phyloP scores from a whole-genome alignment of 2,329 filamentous ascomycete genomes.

The Exophiala sideris region DNA sequence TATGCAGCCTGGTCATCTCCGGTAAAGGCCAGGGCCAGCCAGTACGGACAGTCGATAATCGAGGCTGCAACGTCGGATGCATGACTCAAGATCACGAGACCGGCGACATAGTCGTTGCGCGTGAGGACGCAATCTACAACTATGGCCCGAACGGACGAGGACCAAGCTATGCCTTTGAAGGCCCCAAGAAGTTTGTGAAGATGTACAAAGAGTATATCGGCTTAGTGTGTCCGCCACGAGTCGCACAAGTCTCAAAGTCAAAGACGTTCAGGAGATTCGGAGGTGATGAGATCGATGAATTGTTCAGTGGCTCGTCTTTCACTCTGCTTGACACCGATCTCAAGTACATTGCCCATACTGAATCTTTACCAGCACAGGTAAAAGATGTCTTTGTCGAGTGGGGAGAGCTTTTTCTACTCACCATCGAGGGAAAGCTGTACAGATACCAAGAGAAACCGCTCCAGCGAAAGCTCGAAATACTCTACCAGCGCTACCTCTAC shows the following conservation, averaged over 20 bases:
- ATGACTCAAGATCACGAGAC: slow-evolving; percentile 81
- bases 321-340: slow-evolving; percentile 88
- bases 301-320: slow-evolving; percentile 85
- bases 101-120: slow-evolving; percentile 83
- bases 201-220: slow-evolving; percentile 83
- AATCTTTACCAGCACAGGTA: slow-evolving; percentile 76
- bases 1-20: slow-evolving; percentile 81
- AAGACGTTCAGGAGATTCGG: slow-evolving; percentile 72
- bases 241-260: slow-evolving; percentile 50
- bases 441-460: slow-evolving; percentile 88
- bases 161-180: slow-evolving; percentile 86
- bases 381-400: slow-evolving; percentile 79
- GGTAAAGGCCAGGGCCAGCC: slow-evolving; percentile 86
- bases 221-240: slow-evolving; percentile 74
- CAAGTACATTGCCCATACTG: slow-evolving; percentile 83
- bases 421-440: slow-evolving; percentile 86
- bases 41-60: slow-evolving; percentile 82
- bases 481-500: slow-evolving; percentile 92
- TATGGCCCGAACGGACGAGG: slow-evolving; percentile 83
- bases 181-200: slow-evolving; percentile 76
- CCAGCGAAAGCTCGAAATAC: slow-evolving; percentile 84
- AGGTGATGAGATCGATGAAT: slow-evolving; percentile 66
- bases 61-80: slow-evolving; percentile 87
- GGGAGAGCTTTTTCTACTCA: slow-evolving; percentile 88
- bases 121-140: slow-evolving; percentile 93